Evolutionary conservation across 768 basidiomycete genomes (phyloP), one percentile per base, ranked within the genome.

Genomic region (Termitomyces sp.): DNA sequence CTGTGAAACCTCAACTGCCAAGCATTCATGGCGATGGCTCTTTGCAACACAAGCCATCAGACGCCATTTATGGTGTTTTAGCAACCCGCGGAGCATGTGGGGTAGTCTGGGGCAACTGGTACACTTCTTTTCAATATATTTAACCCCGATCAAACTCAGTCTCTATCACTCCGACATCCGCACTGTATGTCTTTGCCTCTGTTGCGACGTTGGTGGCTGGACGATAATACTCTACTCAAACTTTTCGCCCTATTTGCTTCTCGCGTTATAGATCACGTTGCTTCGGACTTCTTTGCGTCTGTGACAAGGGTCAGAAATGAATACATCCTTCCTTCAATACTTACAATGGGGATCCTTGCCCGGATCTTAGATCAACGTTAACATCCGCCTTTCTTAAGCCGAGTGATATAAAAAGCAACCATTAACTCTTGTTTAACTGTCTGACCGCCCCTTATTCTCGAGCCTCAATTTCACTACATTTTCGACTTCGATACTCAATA

Each of bases 331-430:
- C 17, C 43, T 21, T 30, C 31, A n/a, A 43, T 19, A 21, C 38
- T 17, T 15, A 41, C 10, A 4, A 52, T 52, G 26, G 38, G 40
- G 30, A 43, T 26, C n/a, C 14, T 33, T 21, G 31, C 5, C 42
- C 43, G 42, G 52, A 53, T 53, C 52, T 53, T 26, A 21, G 43
- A 53, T 53, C 26, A 43, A 26, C 51, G 43, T 38, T 3, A 35
- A 40, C 19, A 53, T 23, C 53, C 42, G 53, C 35, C 40, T 30
- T n/a, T n/a, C 15, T 35, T 15, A n/a, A 26, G 41, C 53, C 42
- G 53, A 38, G 10, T 2, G 19, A 28, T 56, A 60, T 60, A 60
- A 56, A 60, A 56, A 55, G 46, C 46, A 54, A 48, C 37, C 48
- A 17, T 3, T 35, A 14, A 54, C 23, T 40, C 9, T 21, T 21